These are phyloP conservation scores for Sabuloglossum arenarium DNA, from an alignment of 495 filamentous ascomycete species.

Conservation along the genomic window DNA sequence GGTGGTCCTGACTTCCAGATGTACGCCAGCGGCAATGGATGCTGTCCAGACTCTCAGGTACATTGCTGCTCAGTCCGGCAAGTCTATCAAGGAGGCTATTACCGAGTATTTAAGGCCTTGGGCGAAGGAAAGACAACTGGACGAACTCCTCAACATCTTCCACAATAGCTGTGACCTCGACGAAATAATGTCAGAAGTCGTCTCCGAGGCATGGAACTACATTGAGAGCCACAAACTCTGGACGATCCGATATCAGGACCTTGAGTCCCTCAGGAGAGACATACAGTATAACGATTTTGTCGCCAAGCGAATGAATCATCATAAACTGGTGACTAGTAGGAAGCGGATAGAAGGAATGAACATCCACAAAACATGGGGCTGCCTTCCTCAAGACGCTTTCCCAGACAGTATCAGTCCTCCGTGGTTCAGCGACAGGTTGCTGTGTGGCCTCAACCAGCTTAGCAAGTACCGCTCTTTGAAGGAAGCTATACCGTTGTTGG, in stretches of 20 bases:
- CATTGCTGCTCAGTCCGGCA: neutral
- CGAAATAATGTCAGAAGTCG: neutral
- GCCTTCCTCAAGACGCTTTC: neutral
- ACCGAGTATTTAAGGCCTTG: neutral
- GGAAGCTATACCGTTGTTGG: too few species aligned
- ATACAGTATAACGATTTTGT: neutral
- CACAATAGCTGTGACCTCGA: neutral
- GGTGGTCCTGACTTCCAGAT: neutral
- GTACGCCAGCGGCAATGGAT: neutral
- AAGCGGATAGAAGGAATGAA: neutral
- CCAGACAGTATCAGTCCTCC: neutral
- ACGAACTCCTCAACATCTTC: neutral
- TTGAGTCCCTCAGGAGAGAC: neutral
- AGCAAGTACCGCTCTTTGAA: too few species aligned
- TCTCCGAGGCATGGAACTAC: neutral
- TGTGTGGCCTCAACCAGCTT: too few species aligned
- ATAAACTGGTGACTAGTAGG: neutral
- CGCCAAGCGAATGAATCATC: neutral
- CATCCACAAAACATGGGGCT: neutral
- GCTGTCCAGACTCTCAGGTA: neutral
- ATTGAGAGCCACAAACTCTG: neutral
- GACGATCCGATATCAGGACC: neutral
- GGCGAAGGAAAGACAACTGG: neutral
- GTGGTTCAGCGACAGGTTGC: neutral
- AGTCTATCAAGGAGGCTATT: too few species aligned